phyloP scores from a whole-genome alignment of 306 rosid genomes.

The Adenanthera pavonina region DNA sequence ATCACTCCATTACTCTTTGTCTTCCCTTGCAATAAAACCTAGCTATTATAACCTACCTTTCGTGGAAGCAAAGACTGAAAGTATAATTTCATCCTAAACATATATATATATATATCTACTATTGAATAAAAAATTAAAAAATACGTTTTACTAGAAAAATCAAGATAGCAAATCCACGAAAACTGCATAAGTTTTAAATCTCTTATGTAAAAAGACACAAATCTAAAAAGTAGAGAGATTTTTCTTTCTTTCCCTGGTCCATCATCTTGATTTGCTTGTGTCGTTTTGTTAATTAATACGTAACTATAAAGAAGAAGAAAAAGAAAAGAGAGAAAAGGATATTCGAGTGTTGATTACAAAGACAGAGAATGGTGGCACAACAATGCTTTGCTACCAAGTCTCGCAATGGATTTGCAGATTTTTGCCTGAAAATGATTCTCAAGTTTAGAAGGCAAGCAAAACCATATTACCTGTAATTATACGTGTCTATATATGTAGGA shows the following conservation, averaged over 20 bases:
- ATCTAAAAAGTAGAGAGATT: neutral
- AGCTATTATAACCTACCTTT: constrained; percentile 6
- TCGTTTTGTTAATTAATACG: neutral
- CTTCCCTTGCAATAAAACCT: constrained; percentile 14
- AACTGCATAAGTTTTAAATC: neutral
- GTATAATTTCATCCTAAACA: neutral
- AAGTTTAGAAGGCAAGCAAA: constrained; percentile 70
- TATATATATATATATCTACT: neutral
- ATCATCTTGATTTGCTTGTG: constrained; percentile 17
- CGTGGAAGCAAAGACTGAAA: constrained; percentile 47
- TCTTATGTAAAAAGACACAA: constrained; percentile 33
- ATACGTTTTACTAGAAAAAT: neutral
- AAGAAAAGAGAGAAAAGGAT: neutral
- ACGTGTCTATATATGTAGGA: constrained; percentile 4
- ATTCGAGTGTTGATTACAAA: neutral
- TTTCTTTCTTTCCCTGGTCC: constrained; percentile 30
- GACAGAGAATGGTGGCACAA: constrained; percentile 28
- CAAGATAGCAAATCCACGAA: neutral
- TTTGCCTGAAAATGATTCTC: constrained; percentile 8
- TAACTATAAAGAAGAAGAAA: constrained; percentile 8
- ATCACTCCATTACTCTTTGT: neutral
- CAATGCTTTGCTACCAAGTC: constrained; percentile 70
- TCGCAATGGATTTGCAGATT: constrained; percentile 43
- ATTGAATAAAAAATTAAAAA: neutral
- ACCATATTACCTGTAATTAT: neutral